phyloP scores from a whole-genome alignment of 768 basidiomycete genomes.

The Tulasnella sp. region DNA sequence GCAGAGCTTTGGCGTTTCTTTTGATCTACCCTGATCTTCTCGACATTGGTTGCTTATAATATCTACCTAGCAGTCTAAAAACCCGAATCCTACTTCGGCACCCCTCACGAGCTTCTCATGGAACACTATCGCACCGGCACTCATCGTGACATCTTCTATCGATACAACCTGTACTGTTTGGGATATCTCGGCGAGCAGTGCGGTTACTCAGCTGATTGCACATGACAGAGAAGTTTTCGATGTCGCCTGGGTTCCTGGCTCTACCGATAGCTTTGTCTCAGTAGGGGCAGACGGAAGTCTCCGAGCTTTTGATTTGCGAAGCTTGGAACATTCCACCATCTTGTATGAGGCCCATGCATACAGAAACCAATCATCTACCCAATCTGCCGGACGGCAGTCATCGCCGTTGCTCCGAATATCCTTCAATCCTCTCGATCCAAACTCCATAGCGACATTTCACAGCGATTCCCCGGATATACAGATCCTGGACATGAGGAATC shows the following conservation, averaged over 20 bases:
- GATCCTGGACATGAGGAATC: constrained; percentile 93
- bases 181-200: constrained; percentile 90
- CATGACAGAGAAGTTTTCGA: constrained; percentile 96
- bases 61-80: constrained; percentile 62
- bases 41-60: background rate
- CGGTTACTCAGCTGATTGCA: constrained; percentile 93
- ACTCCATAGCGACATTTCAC: constrained; percentile 96
- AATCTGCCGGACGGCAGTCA: constrained; percentile 45
- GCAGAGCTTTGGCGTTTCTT: constrained; percentile 6
- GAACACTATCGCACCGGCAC: constrained; percentile 83
- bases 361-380: background rate
- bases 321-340: constrained; percentile 95
- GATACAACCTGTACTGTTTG: constrained; percentile 98
- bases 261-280: constrained; percentile 93
- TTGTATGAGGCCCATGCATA: constrained; percentile 55
- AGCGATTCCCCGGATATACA: constrained; percentile 83
- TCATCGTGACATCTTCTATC: constrained; percentile 93
- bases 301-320: constrained; percentile 91
- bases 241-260: constrained; percentile 94
- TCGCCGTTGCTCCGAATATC: constrained; percentile 76
- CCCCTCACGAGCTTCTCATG: constrained; percentile 96
- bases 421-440: constrained; percentile 82
- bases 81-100: constrained; percentile 70
- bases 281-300: constrained; percentile 95
- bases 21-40: background rate